A percentile compares a stretch with the other conserved stretches of the same genome.
Evolutionary conservation across 495 filamentous ascomycete genomes (phyloP).

Genomic region (Podospora fimiseda): DNA sequence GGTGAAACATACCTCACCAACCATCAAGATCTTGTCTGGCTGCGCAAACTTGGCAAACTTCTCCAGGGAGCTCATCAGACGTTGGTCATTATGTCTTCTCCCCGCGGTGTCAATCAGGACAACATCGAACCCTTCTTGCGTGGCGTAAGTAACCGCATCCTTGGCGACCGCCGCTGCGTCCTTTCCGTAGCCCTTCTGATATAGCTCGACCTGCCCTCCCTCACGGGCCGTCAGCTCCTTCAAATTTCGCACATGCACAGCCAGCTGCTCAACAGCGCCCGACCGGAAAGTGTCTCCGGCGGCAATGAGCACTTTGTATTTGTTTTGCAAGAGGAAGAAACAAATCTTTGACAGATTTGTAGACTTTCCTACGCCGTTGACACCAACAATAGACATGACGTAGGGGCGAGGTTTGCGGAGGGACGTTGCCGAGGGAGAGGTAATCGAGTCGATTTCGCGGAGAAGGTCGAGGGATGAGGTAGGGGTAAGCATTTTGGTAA

Average conservation of each 20-base stretch:
- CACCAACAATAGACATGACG: constrained; percentile 94
- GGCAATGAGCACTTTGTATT: constrained; percentile 89
- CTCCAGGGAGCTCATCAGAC: constrained; percentile 89
- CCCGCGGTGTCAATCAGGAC: constrained; percentile 96
- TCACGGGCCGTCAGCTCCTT: constrained; percentile 78
- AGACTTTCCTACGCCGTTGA: constrained; percentile 97
- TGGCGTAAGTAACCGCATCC: constrained; percentile 78
- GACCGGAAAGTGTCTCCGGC: constrained; percentile 97
- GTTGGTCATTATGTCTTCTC: constrained; percentile 87
- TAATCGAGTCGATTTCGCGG: constrained; percentile 80
- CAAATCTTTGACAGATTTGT: constrained; percentile 96
- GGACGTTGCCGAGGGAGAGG: constrained; percentile 51
- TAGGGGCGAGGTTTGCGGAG: constrained; percentile 67
- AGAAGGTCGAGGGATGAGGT: constrained; percentile 91
- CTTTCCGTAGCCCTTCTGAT: constrained; percentile 95
- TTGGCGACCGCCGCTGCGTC: constrained; percentile 93
- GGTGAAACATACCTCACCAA: constrained; percentile 62
- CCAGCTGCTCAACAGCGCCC: constrained; percentile 92
- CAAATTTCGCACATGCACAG: constrained; percentile 87
- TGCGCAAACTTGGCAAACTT: constrained; percentile 94
- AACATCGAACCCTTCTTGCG: constrained; percentile 73
- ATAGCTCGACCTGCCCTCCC: constrained; percentile 78
- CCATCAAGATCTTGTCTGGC: constrained; percentile 98
- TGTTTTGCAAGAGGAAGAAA: constrained; percentile 95
- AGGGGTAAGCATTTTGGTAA: constrained; percentile 90